A percentile compares a stretch with the other conserved stretches of the same genome.
Conservation (phyloP, 129 eudicot species). For the Flaveria sonorensis region DNA sequence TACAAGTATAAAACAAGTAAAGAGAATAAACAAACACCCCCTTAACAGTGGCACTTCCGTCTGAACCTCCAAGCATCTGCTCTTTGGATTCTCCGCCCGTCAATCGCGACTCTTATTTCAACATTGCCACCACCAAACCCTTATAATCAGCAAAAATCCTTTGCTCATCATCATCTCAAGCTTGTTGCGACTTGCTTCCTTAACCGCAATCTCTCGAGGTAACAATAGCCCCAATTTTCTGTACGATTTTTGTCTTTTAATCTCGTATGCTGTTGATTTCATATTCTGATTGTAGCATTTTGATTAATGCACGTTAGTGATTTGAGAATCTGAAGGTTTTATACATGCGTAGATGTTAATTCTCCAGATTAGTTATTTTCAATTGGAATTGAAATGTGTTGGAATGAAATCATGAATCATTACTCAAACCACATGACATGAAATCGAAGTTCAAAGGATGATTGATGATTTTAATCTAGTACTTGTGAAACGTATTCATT, state of each 20-base stretch:
- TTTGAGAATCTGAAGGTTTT: neutral
- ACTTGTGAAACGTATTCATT: neutral
- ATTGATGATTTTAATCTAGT: neutral
- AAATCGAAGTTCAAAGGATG: neutral
- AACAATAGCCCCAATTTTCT: neutral
- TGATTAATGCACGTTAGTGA: neutral
- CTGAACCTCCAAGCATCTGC: conserved; percentile 12
- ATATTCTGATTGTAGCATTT: neutral
- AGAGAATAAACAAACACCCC: too few relatives aligned
- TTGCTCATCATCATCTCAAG: neutral
- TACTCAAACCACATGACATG: neutral
- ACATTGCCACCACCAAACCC: neutral
- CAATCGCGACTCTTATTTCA: neutral
- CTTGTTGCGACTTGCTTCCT: neutral
- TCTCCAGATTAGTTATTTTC: neutral
- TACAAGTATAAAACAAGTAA: neutral
- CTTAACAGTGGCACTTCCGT: neutral
- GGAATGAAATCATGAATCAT: neutral
- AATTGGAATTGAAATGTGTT: neutral
- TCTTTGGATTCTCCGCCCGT: conserved; percentile 9
- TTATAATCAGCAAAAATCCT: neutral
- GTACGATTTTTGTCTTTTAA: neutral
- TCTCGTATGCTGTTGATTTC: neutral
- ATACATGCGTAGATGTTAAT: neutral
- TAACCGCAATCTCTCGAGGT: neutral